These are phyloP conservation scores for Cladophialophora carrionii DNA, from an alignment of 2,329 filamentous ascomycete genomes.

Conservation along the genomic window DNA sequence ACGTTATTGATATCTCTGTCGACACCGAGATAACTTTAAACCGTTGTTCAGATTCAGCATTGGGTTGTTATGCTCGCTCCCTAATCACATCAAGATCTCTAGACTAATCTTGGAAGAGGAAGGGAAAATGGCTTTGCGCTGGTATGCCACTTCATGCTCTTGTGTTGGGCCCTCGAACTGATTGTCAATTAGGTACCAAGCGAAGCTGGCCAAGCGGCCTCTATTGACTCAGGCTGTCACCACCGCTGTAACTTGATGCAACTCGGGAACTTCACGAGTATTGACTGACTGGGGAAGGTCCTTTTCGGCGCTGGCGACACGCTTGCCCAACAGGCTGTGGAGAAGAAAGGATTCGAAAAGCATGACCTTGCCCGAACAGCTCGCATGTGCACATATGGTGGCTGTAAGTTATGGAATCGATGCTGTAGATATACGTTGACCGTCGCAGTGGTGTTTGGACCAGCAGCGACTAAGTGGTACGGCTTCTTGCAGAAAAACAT, in stretches of 20 bases:
- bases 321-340: conserved; percentile 87
- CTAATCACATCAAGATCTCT: background rate
- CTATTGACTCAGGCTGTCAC: conserved; percentile 89
- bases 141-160: conserved; percentile 33
- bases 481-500: conserved; percentile 73
- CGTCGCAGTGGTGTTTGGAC: conserved; percentile 74
- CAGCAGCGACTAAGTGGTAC: conserved; percentile 86
- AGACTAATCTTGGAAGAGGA: conserved; percentile 11
- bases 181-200: conserved; percentile 71
- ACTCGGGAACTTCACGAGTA: conserved; percentile 12
- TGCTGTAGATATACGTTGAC: conserved; percentile 16
- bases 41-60: background rate
- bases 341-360: conserved; percentile 73
- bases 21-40: background rate
- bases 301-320: conserved; percentile 92
- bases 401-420: conserved; percentile 44
- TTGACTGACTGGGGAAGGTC: conserved; percentile 53
- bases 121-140: conserved; percentile 18
- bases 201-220: conserved; percentile 76
- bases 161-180: conserved; percentile 17
- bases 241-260: conserved; percentile 63
- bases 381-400: conserved; percentile 55
- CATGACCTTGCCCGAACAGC: conserved; percentile 65
- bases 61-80: background rate
- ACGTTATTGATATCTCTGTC: conserved; percentile 1